Evolutionary conservation across 768 basidiomycete species (phyloP).

Genomic region (Mycena chlorophos): DNA sequence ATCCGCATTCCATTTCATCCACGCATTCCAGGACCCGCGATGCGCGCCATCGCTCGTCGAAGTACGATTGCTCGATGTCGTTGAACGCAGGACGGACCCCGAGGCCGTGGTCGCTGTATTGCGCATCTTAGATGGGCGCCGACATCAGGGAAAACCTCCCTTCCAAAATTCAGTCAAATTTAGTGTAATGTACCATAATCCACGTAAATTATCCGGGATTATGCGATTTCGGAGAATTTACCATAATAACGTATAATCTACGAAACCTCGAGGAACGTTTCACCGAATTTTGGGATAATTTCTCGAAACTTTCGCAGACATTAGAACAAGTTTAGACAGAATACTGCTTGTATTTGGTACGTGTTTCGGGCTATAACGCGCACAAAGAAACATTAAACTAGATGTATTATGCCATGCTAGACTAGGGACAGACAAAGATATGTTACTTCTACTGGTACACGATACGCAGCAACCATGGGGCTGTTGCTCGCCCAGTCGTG

Average conservation of each 20-base stretch:
- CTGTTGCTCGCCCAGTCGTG: neutral
- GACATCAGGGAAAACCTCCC: neutral
- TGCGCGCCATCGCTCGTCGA: neutral
- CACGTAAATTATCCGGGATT: neutral
- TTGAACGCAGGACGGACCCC: neutral
- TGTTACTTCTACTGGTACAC: too few relatives aligned
- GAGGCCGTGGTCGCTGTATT: neutral
- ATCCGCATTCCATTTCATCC: constrained; percentile 9
- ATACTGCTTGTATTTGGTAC: too few relatives aligned
- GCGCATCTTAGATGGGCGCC: neutral
- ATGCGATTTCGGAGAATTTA: neutral
- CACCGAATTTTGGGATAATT: neutral
- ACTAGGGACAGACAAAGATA: neutral
- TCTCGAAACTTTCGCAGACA: too few relatives aligned
- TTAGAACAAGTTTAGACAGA: too few relatives aligned
- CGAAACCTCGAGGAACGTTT: neutral
- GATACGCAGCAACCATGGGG: neutral
- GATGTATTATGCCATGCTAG: neutral
- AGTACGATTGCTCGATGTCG: neutral
- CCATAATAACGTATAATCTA: neutral
- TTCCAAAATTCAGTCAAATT: neutral
- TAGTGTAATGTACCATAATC: neutral
- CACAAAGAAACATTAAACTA: neutral
- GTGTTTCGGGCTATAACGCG: too few relatives aligned
- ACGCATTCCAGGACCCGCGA: neutral